Percentiles rank a stretch among this genome's conserved stretches.
phyloP scores from a whole-genome alignment of 1,139 yeast species.

The Meyerozyma sp. region DNA sequence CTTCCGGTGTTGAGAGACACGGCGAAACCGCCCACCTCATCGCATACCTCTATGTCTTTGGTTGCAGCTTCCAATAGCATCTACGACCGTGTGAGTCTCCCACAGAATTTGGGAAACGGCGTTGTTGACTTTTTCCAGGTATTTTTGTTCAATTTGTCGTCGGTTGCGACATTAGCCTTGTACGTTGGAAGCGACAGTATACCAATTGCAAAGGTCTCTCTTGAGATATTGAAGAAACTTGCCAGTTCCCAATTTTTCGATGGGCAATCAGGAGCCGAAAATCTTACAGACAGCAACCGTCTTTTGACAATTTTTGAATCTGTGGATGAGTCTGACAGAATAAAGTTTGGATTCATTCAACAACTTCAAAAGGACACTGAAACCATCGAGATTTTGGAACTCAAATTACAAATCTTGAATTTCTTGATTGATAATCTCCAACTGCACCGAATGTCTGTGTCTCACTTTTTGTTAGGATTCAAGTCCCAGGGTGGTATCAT shows the following conservation, averaged over 20 bases:
- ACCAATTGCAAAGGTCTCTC: slow-evolving; percentile 46
- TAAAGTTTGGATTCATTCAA: slow-evolving; percentile 66
- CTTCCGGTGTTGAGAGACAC: slow-evolving; percentile 24
- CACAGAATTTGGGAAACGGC: slow-evolving; percentile 57
- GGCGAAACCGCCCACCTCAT: slow-evolving; percentile 14
- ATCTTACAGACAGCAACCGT: slow-evolving; percentile 28
- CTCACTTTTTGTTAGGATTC: slow-evolving; percentile 79
- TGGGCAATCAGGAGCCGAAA: slow-evolving; percentile 13
- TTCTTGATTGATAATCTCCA: slow-evolving; percentile 52
- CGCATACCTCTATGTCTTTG: slow-evolving; percentile 25
- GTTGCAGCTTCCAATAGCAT: slow-evolving; percentile 28
- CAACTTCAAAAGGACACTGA: slow-evolving; percentile 51
- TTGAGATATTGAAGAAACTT: slow-evolving; percentile 49
- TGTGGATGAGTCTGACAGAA: slow-evolving; percentile 65
- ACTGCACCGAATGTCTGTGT: slow-evolving; percentile 43
- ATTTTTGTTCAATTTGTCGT: slow-evolving; percentile 58
- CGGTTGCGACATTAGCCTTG: slow-evolving; percentile 65
- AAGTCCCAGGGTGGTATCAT: slow-evolving; percentile 30
- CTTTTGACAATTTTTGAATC: slow-evolving; percentile 70
- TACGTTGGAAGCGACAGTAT: slow-evolving; percentile 57
- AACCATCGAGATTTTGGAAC: slow-evolving; percentile 25
- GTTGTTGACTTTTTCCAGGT: slow-evolving; percentile 64
- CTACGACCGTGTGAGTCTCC: slow-evolving; percentile 47
- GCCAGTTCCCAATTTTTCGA: slow-evolving; percentile 48
- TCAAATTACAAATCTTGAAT: slow-evolving; percentile 56